These are phyloP conservation scores for Vigna hirtella DNA, from an alignment of 306 rosid genomes.

Conservation along the genomic window DNA sequence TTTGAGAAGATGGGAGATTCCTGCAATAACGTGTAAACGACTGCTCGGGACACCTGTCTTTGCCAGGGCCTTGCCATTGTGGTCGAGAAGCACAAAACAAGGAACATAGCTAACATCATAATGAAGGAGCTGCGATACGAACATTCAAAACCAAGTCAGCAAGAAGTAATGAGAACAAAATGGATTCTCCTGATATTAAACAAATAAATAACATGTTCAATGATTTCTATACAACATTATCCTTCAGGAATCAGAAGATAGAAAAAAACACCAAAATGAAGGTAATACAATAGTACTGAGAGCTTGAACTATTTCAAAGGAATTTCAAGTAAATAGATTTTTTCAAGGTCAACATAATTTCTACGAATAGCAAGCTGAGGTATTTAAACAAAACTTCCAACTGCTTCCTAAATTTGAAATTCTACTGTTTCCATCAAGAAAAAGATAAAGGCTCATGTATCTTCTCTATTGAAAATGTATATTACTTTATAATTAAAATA, in stretches of 20 bases:
- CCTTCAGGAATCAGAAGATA: not conserved
- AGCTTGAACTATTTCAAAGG: not conserved
- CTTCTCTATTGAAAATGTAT: not conserved
- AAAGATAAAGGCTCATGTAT: not conserved
- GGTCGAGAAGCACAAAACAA: slow-evolving; percentile 87
- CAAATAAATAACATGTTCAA: not conserved
- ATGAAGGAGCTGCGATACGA: slow-evolving; percentile 75
- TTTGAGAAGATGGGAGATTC: slow-evolving; percentile 88
- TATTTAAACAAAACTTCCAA: not conserved
- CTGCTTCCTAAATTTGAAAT: not conserved
- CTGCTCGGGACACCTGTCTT: slow-evolving; percentile 83
- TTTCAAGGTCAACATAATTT: not conserved
- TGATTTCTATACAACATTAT: not conserved
- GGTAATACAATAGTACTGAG: not conserved
- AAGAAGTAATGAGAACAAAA: slow-evolving; percentile 13
- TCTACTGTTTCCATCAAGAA: not conserved
- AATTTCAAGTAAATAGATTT: not conserved
- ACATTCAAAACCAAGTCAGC: slow-evolving; percentile 32
- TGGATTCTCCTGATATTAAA: not conserved
- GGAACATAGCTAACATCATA: slow-evolving; percentile 88
- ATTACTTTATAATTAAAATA: not conserved
- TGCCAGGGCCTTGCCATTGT: slow-evolving; percentile 82
- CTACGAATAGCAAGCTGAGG: not conserved
- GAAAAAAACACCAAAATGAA: not conserved
- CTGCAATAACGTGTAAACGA: slow-evolving; percentile 85